Percentiles rank a stretch among this genome's conserved stretches.
These are phyloP conservation scores for Rhizophagus prolifer DNA, from an alignment of 192 early-diverging fungal genomes.

Conservation along the genomic window DNA sequence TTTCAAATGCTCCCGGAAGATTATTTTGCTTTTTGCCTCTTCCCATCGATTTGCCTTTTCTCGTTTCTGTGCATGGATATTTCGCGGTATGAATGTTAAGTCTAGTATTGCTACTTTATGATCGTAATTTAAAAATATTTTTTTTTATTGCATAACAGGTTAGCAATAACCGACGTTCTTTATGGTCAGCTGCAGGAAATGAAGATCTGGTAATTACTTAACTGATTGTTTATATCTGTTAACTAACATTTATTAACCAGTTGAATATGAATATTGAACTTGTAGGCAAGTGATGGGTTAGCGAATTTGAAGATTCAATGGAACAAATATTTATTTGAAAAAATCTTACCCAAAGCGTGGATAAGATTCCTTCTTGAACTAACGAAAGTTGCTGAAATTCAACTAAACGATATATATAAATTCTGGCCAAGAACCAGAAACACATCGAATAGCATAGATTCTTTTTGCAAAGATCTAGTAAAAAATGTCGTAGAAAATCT, in stretches of 20 bases:
- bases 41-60: slow-evolving; percentile 32
- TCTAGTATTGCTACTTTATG: not conserved
- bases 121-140: too few relatives aligned
- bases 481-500: not conserved
- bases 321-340: slow-evolving; percentile 7
- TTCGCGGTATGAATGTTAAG: slow-evolving; percentile 36
- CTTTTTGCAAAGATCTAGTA: not conserved
- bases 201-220: not conserved
- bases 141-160: not conserved
- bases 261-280: too few relatives aligned
- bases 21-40: slow-evolving; percentile 46
- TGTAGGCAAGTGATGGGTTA: not conserved
- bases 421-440: not conserved
- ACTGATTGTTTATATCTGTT: not conserved
- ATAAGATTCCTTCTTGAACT: not conserved
- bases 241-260: not conserved
- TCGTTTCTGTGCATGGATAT: slow-evolving; percentile 41
- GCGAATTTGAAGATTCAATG: not conserved
- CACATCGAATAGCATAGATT: not conserved
- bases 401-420: not conserved
- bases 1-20: slow-evolving; percentile 9
- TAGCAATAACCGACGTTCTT: not conserved
- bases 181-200: not conserved
- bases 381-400: not conserved
- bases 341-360: not conserved